A percentile compares a stretch with the other conserved stretches of the same genome.
Evolutionary conservation across 176 grass and related monocot species (phyloP).

Genomic region (Eleusine indica): DNA sequence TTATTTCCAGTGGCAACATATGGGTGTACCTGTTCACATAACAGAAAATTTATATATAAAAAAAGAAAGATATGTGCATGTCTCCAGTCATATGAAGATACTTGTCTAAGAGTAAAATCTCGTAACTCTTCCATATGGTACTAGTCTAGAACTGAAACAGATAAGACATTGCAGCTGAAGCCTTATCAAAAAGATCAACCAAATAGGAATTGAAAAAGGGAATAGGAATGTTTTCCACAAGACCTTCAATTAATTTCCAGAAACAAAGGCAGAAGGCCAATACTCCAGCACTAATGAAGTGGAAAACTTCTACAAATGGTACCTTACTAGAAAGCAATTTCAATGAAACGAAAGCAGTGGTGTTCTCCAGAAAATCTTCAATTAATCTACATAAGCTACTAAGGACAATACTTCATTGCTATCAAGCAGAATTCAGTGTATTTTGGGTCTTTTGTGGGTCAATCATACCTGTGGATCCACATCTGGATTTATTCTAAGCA

Average conservation of each 20-base stretch:
- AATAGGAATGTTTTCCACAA: neutral
- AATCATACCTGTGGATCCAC: slow-evolving; percentile 91
- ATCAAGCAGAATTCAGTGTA: neutral
- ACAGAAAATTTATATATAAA: neutral
- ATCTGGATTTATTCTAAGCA: slow-evolving; percentile 98
- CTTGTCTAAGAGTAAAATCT: neutral
- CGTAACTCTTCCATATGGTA: neutral
- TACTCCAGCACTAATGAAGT: neutral
- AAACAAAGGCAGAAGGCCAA: neutral
- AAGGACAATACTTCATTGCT: neutral
- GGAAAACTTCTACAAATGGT: neutral
- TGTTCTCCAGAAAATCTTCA: neutral
- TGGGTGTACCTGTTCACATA: slow-evolving; percentile 77
- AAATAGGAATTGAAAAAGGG: neutral
- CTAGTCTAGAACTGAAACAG: neutral
- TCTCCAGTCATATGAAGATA: slow-evolving; percentile 5
- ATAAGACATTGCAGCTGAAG: neutral
- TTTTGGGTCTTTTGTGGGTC: neutral
- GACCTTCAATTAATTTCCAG: slow-evolving; percentile 9
- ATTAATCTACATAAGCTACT: neutral
- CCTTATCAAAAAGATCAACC: neutral
- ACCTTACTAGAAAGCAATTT: neutral
- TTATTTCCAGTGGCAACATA: slow-evolving; percentile 99
- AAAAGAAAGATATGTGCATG: neutral
- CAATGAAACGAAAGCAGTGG: neutral